These are phyloP conservation scores for Cyathus striatus DNA, from an alignment of 768 basidiomycete genomes.

Conservation along the genomic window DNA sequence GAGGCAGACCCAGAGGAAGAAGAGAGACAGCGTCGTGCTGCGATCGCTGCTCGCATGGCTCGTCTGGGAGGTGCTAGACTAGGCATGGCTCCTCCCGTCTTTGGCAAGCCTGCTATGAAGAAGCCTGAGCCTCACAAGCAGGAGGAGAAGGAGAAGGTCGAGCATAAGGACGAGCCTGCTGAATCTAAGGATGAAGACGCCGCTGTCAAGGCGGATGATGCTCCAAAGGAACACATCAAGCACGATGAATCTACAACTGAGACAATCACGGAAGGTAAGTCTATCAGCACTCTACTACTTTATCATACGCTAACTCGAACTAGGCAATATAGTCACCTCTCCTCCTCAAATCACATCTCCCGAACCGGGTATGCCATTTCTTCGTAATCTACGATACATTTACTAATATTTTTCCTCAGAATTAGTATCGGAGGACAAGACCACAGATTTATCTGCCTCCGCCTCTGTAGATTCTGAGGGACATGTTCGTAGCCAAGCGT, in stretches of 20 bases:
- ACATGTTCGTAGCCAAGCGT: constrained; percentile 34
- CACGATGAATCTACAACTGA: constrained; percentile 6
- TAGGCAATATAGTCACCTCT: not conserved
- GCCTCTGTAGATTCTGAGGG: constrained; percentile 22
- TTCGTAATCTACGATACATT: too few relatives aligned
- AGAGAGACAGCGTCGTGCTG: constrained; percentile 75
- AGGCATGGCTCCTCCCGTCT: constrained; percentile 74
- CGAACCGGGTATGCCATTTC: too few relatives aligned
- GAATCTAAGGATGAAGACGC: constrained; percentile 5
- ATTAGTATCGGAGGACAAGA: too few relatives aligned
- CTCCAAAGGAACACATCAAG: constrained; percentile 5
- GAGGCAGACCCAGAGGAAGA: constrained; percentile 57
- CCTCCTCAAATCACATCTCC: too few relatives aligned
- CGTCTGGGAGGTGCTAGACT: constrained; percentile 81
- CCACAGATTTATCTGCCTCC: constrained; percentile 16
- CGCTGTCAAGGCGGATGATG: not conserved
- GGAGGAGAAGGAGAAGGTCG: not conserved
- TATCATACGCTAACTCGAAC: not conserved
- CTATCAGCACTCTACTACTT: not conserved
- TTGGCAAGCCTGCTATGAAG: constrained; percentile 41
- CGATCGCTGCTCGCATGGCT: constrained; percentile 91
- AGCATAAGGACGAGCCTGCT: not conserved
- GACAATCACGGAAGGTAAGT: constrained; percentile 4
- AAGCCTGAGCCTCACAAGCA: constrained; percentile 7
- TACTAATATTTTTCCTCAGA: too few relatives aligned